A percentile compares a stretch with the other conserved stretches of the same genome.
Conservation (phyloP, 129 eudicot genomes). For the Saussurea involucrata region DNA sequence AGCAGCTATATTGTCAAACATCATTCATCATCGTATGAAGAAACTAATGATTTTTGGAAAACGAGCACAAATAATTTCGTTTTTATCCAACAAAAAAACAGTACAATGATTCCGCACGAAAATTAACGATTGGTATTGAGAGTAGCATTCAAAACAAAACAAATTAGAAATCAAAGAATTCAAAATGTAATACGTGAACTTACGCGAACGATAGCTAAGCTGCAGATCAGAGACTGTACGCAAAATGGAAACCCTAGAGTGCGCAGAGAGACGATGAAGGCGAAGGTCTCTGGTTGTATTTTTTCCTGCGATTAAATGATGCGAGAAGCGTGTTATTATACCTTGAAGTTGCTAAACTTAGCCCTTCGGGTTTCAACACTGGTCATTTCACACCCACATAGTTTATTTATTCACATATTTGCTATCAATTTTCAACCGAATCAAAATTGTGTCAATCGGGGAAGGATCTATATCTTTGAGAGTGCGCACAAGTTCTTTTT, state of each 20-base stretch:
- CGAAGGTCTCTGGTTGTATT: neutral
- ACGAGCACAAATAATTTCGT: neutral
- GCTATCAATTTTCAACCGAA: neutral
- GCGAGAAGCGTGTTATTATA: neutral
- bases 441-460: neutral
- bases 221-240: constrained; percentile 3
- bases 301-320: neutral
- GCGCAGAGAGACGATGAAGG: constrained; percentile 9
- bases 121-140: neutral
- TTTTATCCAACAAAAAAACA: neutral
- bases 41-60: neutral
- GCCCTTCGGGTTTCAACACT: neutral
- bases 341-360: neutral
- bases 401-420: neutral
- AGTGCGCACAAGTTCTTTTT: neutral
- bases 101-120: neutral
- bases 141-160: neutral
- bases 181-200: neutral
- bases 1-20: neutral
- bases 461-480: neutral
- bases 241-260: constrained; percentile 15
- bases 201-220: neutral
- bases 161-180: neutral
- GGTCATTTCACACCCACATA: neutral
- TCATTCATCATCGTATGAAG: neutral